phyloP scores from a whole-genome alignment of 805 yeast genomes.

The Nakazawaea laoshanensis region DNA sequence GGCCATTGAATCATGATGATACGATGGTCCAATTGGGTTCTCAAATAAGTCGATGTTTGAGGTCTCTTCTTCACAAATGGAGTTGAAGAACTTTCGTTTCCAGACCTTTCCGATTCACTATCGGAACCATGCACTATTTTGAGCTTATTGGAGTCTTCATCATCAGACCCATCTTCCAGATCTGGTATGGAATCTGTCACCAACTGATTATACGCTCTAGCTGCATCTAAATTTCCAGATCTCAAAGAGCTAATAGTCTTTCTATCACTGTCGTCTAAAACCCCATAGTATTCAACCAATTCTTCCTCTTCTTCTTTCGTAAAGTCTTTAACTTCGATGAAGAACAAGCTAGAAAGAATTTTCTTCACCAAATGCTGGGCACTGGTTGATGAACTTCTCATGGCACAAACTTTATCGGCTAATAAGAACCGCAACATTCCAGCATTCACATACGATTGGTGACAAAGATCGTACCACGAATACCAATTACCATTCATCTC shows the following conservation, averaged over 20 bases:
- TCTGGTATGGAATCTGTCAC: no score
- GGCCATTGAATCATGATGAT: slow-evolving; percentile 30
- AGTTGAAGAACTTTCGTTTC: neutral
- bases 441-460: slow-evolving; percentile 30
- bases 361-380: slow-evolving; percentile 6
- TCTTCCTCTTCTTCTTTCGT: slow-evolving; percentile 12
- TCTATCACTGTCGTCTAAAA: slow-evolving; percentile 19
- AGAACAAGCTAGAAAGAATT: slow-evolving; percentile 10
- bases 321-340: slow-evolving; percentile 12
- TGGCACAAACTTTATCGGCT: slow-evolving; percentile 17
- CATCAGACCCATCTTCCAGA: slow-evolving; percentile 5
- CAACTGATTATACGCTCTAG: slow-evolving; percentile 7
- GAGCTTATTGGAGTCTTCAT: slow-evolving; percentile 4
- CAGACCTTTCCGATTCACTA: neutral
- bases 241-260: slow-evolving; percentile 4
- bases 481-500: slow-evolving; percentile 19
- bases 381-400: slow-evolving; percentile 5
- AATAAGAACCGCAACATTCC: slow-evolving; percentile 26
- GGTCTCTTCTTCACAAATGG: slow-evolving; percentile 9
- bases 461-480: slow-evolving; percentile 27
- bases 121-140: slow-evolving; percentile 3
- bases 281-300: slow-evolving; percentile 21
- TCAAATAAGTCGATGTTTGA: slow-evolving; percentile 19
- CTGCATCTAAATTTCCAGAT: slow-evolving; percentile 5
- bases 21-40: slow-evolving; percentile 24